Base-by-base conservation (phyloP, 2,329 filamentous ascomycete genomes). In the Cladosporium sp. region DNA sequence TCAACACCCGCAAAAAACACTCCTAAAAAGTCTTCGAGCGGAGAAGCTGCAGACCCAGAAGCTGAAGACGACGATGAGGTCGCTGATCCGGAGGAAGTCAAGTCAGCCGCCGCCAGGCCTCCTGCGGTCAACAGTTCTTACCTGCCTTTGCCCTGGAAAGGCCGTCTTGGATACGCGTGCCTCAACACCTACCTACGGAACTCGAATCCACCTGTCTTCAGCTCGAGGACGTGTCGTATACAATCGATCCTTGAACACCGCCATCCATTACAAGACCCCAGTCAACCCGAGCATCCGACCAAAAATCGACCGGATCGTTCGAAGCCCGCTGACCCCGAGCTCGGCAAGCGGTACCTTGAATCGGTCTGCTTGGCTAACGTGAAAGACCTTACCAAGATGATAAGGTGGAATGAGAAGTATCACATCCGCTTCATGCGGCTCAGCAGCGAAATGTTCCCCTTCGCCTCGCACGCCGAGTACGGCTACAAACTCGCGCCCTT, bases 401-500 rank as follows among this genome's bases (percentile, higher is more conserved):
- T 96, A 8, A 80, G 83, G 1, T 97, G 92, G 92, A 96, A 97
- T 64, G 85, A 95, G 58, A 87, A 83, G 60, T 96, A 92, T 59
- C 85, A 86, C 37, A 97, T 97, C 70, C 91, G 84, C 60, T 96
- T 97, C 68, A 82, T 97, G 81, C 82, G 92, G 1, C 75, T 97
- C 16, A 95, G 89, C 60, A 95, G 89, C 51, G 92, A 96, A 61
- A 96, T 96, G 87, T 97, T 97, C 59, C 92, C 92, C 0, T 96
- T 96, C 67, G 92, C 92, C 1, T 95, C 88, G 58, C 92, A 97
- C 63, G 79, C 81, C 19, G 86, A 89, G 56, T 86, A 95, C 59
- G 92, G 91, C 0, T 97, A 97, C 69, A 86, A 82, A 60, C 77
- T 97, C 10, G 84, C 83, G 0, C 85, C 87, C 0, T 96, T 96